Conservation (phyloP, 345 rosid genomes). For the Boechera retrofracta region DNA sequence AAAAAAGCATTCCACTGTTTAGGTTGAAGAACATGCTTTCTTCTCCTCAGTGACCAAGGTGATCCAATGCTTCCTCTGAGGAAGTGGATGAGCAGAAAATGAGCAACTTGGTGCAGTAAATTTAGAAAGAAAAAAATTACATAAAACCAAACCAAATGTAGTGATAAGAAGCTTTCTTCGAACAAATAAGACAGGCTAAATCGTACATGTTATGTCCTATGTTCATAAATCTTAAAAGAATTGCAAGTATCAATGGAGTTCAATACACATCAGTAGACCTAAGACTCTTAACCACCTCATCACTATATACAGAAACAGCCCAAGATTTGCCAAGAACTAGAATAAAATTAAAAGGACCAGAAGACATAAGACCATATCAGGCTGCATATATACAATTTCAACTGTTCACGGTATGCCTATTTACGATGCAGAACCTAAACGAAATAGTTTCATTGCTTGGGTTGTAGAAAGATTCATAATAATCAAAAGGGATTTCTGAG, state of each 20-base stretch:
- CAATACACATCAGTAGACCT: background rate
- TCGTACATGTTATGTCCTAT: slow-evolving; percentile 4
- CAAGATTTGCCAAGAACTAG: background rate
- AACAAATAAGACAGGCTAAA: slow-evolving; percentile 20
- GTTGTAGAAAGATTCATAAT: background rate
- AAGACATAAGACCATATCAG: background rate
- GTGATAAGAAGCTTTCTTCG: background rate
- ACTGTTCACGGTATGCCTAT: background rate
- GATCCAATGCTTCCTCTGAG: slow-evolving; percentile 78
- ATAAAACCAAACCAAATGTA: background rate
- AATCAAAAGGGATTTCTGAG: background rate
- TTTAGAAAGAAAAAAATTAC: slow-evolving; percentile 4
- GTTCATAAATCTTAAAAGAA: background rate
- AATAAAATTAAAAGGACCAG: slow-evolving; percentile 6
- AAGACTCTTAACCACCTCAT: slow-evolving; percentile 11
- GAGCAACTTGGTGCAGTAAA: slow-evolving; percentile 24
- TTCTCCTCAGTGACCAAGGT: slow-evolving; percentile 92
- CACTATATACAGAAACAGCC: slow-evolving; percentile 4
- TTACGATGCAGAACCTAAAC: slow-evolving; percentile 6
- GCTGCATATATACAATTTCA: background rate
- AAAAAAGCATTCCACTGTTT: slow-evolving; percentile 79
- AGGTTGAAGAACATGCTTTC: slow-evolving; percentile 78
- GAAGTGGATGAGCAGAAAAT: slow-evolving; percentile 28
- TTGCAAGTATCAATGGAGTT: background rate
- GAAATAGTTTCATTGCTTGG: background rate